Base-by-base conservation (phyloP, 495 filamentous ascomycete genomes). In the Trichocladium uniseriatum region DNA sequence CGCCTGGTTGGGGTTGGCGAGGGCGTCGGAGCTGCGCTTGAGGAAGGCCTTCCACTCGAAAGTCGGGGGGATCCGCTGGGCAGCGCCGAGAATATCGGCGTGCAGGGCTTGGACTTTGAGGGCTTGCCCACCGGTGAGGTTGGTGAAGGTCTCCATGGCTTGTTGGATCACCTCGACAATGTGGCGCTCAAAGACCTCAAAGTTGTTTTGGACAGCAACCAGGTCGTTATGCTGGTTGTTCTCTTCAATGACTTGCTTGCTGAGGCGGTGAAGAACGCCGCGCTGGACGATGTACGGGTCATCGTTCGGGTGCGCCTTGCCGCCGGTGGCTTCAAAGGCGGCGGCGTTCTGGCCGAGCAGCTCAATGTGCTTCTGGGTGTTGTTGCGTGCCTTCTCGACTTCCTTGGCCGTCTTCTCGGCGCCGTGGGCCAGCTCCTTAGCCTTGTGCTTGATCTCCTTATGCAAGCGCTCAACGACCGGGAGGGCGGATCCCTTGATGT, bases 301-400 rank as follows among this genome's bases (percentile, higher is more conserved):
- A 24, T 92, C 79, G 5, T 67, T 54, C 6, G 82, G 72, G 14
- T 81, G 76, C 43, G 84, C 59, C 61, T 84, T 86, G 18, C 77
- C 79, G 8, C 81, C 80, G 5, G 73, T 73, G 5, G 84, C 80
- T 51, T 91, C 84, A 61, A 83, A 87, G 5, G 77, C 61, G 6
- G 88, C 87, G 0, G 86, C 80, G 53, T 89, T 77, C 69, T 91
- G 85, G 43, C 84, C 89, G 0, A 97, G 79, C 22, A 94, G 79
- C 67, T 98, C 91, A 46, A 98, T 94, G 55, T 96, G 87, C 71
- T 91, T 94, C 75, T 97, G 92, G 1, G 91, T 96, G 10, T 69
- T 63, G 54, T 79, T 78, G 44, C 94, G 83, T 18, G 89, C 83
- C 69, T 94, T 97, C 41, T 94, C 86, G 22, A 97, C 89, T 16